phyloP scores from a whole-genome alignment of 441 rosid genomes.

The Sinapis alba region DNA sequence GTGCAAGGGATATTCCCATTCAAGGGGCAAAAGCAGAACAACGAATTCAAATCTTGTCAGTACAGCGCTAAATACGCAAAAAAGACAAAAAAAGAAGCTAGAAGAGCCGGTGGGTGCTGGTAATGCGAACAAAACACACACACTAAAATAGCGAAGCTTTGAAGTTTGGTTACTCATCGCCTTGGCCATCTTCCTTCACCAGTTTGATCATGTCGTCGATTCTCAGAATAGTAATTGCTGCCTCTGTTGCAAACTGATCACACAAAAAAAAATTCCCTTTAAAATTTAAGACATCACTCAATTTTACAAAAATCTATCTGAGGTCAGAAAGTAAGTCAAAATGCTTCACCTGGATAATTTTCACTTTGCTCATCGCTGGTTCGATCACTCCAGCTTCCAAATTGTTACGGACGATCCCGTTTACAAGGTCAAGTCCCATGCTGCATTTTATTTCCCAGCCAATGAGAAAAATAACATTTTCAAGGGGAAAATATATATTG shows the following conservation, averaged over 20 bases:
- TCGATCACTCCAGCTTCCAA: conserved; percentile 97
- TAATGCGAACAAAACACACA: conserved; percentile 9
- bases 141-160: conserved; percentile 5
- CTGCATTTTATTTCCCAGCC: conserved; percentile 48
- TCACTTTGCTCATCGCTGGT: conserved; percentile 99
- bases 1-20: not conserved
- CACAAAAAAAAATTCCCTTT: not conserved
- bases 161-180: conserved; percentile 42
- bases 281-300: not conserved
- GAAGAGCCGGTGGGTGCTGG: not conserved
- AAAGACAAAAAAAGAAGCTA: conserved; percentile 7
- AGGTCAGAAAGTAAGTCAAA: not conserved
- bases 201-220: conserved; percentile 99
- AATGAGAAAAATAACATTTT: not conserved
- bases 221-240: conserved; percentile 95
- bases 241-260: conserved; percentile 96
- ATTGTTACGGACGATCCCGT: conserved; percentile 86
- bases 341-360: conserved; percentile 87
- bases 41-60: not conserved
- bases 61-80: not conserved
- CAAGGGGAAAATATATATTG: not conserved
- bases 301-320: not conserved
- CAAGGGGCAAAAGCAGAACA: not conserved
- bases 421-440: conserved; percentile 92
- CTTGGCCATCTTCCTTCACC: conserved; percentile 89